phyloP scores from a whole-genome alignment of 2,329 filamentous ascomycete genomes.

The Mollisiaceae sp. region DNA sequence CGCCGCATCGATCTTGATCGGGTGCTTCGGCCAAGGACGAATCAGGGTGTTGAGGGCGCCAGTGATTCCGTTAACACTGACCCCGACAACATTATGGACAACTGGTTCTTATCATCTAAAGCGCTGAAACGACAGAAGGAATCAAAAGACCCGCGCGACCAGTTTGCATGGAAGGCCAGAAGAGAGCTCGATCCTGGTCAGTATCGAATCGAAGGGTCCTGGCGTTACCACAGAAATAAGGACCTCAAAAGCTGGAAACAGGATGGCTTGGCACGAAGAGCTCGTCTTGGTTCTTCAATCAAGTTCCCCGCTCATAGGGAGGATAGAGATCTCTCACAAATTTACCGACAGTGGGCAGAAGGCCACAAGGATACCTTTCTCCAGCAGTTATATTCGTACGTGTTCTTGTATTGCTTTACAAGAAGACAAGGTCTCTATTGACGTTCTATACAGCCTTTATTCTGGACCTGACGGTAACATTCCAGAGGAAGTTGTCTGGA shows the following conservation, averaged over 20 bases:
- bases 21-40: constrained; percentile 20
- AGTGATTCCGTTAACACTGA: constrained; percentile 22
- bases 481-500: constrained; percentile 25
- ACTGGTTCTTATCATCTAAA: constrained; percentile 23
- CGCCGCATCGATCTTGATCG: constrained; percentile 18
- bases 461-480: constrained; percentile 15
- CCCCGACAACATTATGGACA: constrained; percentile 26
- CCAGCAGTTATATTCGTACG: constrained; percentile 19
- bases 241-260: constrained; percentile 14
- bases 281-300: constrained; percentile 6
- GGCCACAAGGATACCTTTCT: constrained; percentile 19
- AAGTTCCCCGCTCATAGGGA: constrained; percentile 19
- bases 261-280: constrained; percentile 6
- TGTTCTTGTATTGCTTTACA: background rate
- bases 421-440: background rate
- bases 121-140: constrained; percentile 14
- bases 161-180: constrained; percentile 19
- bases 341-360: constrained; percentile 21
- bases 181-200: constrained; percentile 15
- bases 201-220: constrained; percentile 7
- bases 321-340: constrained; percentile 24
- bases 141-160: constrained; percentile 10
- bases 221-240: constrained; percentile 11
- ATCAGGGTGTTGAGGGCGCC: constrained; percentile 7
- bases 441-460: background rate